These are phyloP conservation scores for Casuarina glauca DNA, from an alignment of 306 rosid species.

Conservation along the genomic window DNA sequence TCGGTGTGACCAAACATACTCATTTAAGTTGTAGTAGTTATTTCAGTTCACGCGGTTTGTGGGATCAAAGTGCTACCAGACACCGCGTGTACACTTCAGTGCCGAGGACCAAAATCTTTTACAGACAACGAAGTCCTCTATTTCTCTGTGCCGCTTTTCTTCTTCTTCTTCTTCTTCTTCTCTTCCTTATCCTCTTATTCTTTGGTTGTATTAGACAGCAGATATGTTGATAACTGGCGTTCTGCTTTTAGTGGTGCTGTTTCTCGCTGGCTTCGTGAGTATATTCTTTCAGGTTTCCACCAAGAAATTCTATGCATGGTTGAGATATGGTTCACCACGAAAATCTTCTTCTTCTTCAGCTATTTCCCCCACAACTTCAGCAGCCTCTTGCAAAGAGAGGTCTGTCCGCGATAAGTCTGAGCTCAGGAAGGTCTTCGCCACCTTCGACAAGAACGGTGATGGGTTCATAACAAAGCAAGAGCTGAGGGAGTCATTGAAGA, in stretches of 20 bases:
- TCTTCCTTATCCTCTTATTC: constrained; percentile 31
- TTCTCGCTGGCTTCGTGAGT: constrained; percentile 61
- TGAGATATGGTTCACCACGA: constrained; percentile 28
- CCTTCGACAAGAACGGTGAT: constrained; percentile 78
- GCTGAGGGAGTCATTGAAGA: constrained; percentile 62
- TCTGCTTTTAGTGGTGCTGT: constrained; percentile 48
- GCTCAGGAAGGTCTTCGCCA: constrained; percentile 54
- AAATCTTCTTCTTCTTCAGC: constrained; percentile 13
- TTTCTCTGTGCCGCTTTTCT: not conserved
- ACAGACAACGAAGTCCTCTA: constrained; percentile 29
- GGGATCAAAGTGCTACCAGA: constrained; percentile 47
- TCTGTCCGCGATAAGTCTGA: constrained; percentile 22
- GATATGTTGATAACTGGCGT: constrained; percentile 45
- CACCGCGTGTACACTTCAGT: constrained; percentile 40
- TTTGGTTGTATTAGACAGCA: constrained; percentile 4
- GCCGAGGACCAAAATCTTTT: not conserved
- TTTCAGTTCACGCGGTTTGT: constrained; percentile 64
- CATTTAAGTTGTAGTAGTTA: not conserved
- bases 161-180: constrained; percentile 12
- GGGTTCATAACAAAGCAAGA: constrained; percentile 72
- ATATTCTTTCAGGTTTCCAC: constrained; percentile 46
- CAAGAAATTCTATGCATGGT: constrained; percentile 44
- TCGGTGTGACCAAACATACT: not conserved
- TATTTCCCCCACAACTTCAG: not conserved
- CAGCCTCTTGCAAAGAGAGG: constrained; percentile 3